These are phyloP conservation scores for Psilocybe tampanensis DNA, from an alignment of 768 basidiomycete genomes.

Conservation along the genomic window DNA sequence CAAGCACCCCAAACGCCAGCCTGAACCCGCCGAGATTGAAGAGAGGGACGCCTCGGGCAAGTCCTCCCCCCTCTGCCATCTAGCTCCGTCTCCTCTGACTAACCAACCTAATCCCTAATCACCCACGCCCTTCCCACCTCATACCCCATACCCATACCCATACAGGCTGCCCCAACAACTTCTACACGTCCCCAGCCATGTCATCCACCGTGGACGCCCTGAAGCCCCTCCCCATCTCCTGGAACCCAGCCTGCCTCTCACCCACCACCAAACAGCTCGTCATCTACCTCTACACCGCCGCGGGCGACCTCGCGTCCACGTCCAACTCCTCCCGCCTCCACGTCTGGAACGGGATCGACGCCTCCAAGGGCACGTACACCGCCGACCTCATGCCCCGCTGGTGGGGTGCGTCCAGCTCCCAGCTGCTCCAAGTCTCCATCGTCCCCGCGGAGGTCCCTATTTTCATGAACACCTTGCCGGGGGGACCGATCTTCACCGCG, in stretches of 20 bases:
- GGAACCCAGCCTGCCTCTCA: constrained; percentile 62
- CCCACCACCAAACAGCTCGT: constrained; percentile 51
- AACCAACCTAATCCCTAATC: too few species aligned
- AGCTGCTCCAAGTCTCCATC: constrained; percentile 61
- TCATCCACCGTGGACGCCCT: constrained; percentile 48
- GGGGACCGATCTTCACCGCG: constrained; percentile 71
- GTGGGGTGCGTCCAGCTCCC: constrained; percentile 63
- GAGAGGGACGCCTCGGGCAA: constrained; percentile 9
- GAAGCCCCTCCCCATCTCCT: constrained; percentile 56
- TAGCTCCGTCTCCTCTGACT: background rate
- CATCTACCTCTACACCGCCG: constrained; percentile 68
- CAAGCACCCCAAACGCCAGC: constrained; percentile 12
- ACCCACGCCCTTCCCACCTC: background rate
- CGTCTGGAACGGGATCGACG: constrained; percentile 57
- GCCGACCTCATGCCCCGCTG: constrained; percentile 60
- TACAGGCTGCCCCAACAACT: constrained; percentile 53
- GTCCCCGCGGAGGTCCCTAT: constrained; percentile 49
- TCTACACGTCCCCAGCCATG: constrained; percentile 59
- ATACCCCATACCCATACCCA: constrained; percentile 16
- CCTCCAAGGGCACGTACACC: constrained; percentile 48
- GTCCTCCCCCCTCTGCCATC: background rate
- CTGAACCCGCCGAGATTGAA: constrained; percentile 1
- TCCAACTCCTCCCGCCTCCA: constrained; percentile 44
- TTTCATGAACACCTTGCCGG: constrained; percentile 56
- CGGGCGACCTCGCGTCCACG: constrained; percentile 21